Percentiles rank a stretch among this genome's conserved stretches.
These are phyloP conservation scores for Fusarium albosuccineum DNA, from an alignment of 2,329 filamentous ascomycete genomes.

Conservation along the genomic window DNA sequence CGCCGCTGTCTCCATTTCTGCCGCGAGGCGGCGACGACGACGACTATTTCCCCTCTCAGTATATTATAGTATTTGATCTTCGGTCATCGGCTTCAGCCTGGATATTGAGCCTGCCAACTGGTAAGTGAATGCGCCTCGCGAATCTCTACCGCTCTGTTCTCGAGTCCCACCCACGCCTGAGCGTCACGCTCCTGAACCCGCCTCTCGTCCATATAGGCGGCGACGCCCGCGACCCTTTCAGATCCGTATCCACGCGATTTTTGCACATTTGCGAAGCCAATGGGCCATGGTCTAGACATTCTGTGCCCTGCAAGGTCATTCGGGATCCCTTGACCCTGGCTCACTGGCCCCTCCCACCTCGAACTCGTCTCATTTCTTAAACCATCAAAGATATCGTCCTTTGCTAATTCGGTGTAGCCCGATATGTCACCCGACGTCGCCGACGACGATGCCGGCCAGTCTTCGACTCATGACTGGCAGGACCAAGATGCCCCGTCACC, in stretches of 20 bases:
- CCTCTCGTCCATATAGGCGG: slow-evolving; percentile 9
- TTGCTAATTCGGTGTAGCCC: slow-evolving; percentile 44
- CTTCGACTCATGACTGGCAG: slow-evolving; percentile 53
- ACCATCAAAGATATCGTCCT: slow-evolving; percentile 19
- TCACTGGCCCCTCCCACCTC: slow-evolving; percentile 22
- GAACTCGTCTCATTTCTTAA: slow-evolving; percentile 20
- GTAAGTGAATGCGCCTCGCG: slow-evolving; percentile 36
- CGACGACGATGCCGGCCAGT: slow-evolving; percentile 57
- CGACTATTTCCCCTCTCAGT: slow-evolving; percentile 2
- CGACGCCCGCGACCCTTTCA: background rate
- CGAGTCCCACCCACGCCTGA: slow-evolving; percentile 14
- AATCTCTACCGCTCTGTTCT: slow-evolving; percentile 5
- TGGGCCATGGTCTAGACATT: slow-evolving; percentile 14
- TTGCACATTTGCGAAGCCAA: slow-evolving; percentile 15
- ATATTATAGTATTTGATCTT: slow-evolving; percentile 20
- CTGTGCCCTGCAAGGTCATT: slow-evolving; percentile 17
- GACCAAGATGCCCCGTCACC: slow-evolving; percentile 54
- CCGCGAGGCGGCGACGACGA: slow-evolving; percentile 35
- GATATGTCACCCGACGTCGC: slow-evolving; percentile 57
- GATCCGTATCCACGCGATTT: slow-evolving; percentile 1
- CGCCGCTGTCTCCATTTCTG: slow-evolving; percentile 31
- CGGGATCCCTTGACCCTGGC: slow-evolving; percentile 24
- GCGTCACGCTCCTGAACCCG: slow-evolving; percentile 18
- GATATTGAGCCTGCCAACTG: slow-evolving; percentile 33
- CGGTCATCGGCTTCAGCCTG: slow-evolving; percentile 21